Evolutionary conservation across 2,329 filamentous ascomycete genomes (phyloP).

Genomic region (Trichoderma oligosporum): DNA sequence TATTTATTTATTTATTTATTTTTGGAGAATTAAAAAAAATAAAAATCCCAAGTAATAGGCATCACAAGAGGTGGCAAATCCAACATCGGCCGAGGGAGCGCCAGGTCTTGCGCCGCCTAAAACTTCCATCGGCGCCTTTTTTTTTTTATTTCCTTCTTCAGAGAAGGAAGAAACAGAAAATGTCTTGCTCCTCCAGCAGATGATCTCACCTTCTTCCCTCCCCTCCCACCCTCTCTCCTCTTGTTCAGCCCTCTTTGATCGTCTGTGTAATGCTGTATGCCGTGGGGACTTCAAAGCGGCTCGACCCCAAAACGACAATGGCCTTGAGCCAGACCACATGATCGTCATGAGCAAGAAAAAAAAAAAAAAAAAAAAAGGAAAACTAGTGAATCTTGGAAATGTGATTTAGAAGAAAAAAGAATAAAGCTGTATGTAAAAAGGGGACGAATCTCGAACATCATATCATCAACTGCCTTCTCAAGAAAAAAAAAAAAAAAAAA

Average conservation of each 20-base stretch:
- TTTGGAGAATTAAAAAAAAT: too few species aligned
- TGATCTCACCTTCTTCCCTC: neutral
- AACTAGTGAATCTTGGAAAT: neutral
- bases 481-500: too few species aligned
- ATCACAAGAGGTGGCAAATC: neutral
- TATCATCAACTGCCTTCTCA: slow-evolving; percentile 6
- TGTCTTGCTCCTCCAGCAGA: slow-evolving; percentile 1
- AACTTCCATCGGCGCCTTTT: neutral
- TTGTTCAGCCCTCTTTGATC: neutral
- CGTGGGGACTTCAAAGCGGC: neutral
- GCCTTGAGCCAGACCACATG: neutral
- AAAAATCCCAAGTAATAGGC: too few species aligned
- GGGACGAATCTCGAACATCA: too few species aligned
- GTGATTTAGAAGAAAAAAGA: too few species aligned
- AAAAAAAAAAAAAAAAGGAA: neutral
- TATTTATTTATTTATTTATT: too few species aligned
- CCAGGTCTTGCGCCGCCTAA: slow-evolving; percentile 1
- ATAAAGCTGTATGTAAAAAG: too few species aligned
- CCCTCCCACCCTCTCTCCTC: neutral
- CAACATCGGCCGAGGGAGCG: neutral
- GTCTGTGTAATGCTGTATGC: neutral
- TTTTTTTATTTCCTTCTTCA: too few species aligned
- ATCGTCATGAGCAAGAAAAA: too few species aligned
- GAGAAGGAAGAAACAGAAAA: neutral
- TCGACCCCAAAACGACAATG: slow-evolving; percentile 1